These are phyloP conservation scores for Vararia minispora DNA, from an alignment of 768 basidiomycete species.

Conservation along the genomic window DNA sequence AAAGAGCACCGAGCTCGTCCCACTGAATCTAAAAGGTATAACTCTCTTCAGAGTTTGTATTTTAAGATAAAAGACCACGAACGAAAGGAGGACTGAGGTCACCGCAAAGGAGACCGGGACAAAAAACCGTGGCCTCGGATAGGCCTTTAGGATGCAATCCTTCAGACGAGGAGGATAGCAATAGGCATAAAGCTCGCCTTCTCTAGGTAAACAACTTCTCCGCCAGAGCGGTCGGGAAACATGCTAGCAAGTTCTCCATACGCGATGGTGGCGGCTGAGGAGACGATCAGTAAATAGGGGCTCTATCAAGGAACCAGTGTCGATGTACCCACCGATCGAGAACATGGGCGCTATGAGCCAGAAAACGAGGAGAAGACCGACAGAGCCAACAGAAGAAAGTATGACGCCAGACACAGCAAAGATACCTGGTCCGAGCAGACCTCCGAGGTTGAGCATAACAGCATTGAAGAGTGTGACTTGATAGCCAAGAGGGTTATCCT, in stretches of 20 bases:
- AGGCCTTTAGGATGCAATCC: conserved; percentile 22
- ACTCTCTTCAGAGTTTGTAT: background rate
- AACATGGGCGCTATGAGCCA: conserved; percentile 20
- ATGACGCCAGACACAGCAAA: conserved; percentile 21
- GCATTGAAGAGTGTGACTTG: conserved; percentile 15
- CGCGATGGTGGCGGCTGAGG: conserved; percentile 7
- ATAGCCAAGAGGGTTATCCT: conserved; percentile 16
- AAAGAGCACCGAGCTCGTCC: conserved; percentile 18
- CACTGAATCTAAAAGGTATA: conserved; percentile 11
- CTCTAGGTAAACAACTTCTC: conserved; percentile 36
- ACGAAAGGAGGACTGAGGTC: conserved; percentile 17
- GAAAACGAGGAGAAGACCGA: conserved; percentile 19
- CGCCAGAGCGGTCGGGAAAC: conserved; percentile 39
- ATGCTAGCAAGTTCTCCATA: conserved; percentile 35
- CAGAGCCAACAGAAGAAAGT: conserved; percentile 16
- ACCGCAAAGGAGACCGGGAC: conserved; percentile 34
- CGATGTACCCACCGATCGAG: conserved; percentile 11
- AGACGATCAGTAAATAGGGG: too few relatives aligned
- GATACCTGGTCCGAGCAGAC: conserved; percentile 19
- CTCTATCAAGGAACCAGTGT: too few relatives aligned
- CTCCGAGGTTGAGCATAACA: conserved; percentile 15
- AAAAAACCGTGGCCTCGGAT: conserved; percentile 30
- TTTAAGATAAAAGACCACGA: conserved; percentile 5
- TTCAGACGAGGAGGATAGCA: background rate
- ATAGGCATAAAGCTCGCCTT: conserved; percentile 15